A percentile compares a stretch with the other conserved stretches of the same genome.
These are phyloP conservation scores for Drechslerella dactyloides DNA, from an alignment of 2,329 filamentous ascomycete genomes.

Conservation along the genomic window DNA sequence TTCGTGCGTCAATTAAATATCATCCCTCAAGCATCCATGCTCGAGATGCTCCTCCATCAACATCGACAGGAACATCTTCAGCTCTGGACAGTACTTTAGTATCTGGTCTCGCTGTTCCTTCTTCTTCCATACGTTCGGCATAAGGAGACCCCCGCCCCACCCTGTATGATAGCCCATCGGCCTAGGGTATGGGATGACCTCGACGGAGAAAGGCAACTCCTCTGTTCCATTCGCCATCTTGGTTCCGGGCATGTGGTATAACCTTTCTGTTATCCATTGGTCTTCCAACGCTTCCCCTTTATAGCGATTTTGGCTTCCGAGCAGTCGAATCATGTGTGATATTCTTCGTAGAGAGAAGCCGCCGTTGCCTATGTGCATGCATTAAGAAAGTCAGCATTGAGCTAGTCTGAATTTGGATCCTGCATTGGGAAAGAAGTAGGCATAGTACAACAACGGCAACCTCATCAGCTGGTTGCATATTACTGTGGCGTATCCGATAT, in stretches of 20 bases:
- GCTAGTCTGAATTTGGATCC: slow-evolving; percentile 1
- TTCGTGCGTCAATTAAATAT: slow-evolving; percentile 4
- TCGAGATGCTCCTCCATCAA: slow-evolving; percentile 59
- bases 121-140: slow-evolving; percentile 62
- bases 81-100: slow-evolving; percentile 66
- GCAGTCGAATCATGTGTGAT: slow-evolving; percentile 63
- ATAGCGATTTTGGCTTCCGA: slow-evolving; percentile 61
- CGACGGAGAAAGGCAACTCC: slow-evolving; percentile 63
- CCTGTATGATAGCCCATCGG: slow-evolving; percentile 69
- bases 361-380: slow-evolving; percentile 65
- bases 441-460: no score
- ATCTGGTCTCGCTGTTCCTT: slow-evolving; percentile 62
- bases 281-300: slow-evolving; percentile 62
- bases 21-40: slow-evolving; percentile 21
- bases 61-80: slow-evolving; percentile 66
- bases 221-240: slow-evolving; percentile 64
- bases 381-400: slow-evolving; percentile 51
- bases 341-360: slow-evolving; percentile 65
- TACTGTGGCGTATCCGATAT: no score
- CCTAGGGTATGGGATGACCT: slow-evolving; percentile 61
- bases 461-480: no score
- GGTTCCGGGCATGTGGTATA: slow-evolving; percentile 62
- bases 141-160: slow-evolving; percentile 61
- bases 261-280: slow-evolving; percentile 65
- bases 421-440: no score